A percentile compares a stretch with the other conserved stretches of the same genome.
phyloP scores from a whole-genome alignment of 2,329 filamentous ascomycete genomes.

The Calonectria ilicicola region DNA sequence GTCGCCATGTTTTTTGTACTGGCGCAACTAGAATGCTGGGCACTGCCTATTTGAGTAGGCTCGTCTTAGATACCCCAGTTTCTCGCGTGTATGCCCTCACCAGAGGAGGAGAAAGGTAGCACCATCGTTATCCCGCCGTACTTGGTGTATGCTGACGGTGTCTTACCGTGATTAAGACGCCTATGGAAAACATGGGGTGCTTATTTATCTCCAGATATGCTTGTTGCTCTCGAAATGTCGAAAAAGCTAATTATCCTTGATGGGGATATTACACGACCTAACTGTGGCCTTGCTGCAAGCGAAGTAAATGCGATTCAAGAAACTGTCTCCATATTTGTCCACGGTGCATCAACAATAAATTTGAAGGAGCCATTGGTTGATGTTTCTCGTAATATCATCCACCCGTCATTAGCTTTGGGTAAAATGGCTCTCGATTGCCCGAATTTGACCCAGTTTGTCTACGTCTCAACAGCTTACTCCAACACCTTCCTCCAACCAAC shows the following conservation, averaged over 20 bases:
- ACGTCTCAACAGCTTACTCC: neutral
- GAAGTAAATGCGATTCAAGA: neutral
- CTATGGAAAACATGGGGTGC: neutral
- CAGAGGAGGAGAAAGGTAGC: neutral
- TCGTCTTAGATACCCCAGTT: neutral
- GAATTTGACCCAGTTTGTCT: neutral
- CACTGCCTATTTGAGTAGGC: neutral
- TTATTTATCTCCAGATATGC: neutral
- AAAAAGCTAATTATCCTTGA: neutral
- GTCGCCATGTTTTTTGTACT: neutral
- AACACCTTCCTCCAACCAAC: neutral
- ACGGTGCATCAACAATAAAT: neutral
- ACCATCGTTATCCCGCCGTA: neutral
- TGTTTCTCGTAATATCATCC: neutral
- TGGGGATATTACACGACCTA: neutral
- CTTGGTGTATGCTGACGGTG: neutral
- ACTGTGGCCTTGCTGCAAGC: neutral
- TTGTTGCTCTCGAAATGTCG: neutral
- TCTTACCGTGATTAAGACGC: neutral
- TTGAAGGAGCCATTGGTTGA: neutral
- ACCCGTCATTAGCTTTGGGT: neutral
- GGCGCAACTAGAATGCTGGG: neutral
- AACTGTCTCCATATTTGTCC: neutral
- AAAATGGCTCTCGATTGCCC: neutral
- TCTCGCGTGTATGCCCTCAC: neutral